phyloP scores from a whole-genome alignment of 306 rosid species.

The Hylodesmum podocarpum region DNA sequence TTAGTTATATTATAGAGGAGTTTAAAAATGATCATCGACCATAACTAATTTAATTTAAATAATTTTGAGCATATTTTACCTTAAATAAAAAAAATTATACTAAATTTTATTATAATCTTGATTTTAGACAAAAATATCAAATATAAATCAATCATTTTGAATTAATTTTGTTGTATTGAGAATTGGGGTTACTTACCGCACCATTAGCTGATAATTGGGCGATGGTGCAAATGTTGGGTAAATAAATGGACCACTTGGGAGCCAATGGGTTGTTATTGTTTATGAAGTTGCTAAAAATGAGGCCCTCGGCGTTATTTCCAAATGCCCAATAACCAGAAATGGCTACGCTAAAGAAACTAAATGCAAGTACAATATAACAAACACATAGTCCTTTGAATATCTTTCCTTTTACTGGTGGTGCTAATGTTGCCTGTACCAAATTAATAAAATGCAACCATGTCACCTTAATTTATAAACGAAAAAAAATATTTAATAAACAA shows the following conservation, averaged over 20 bases:
- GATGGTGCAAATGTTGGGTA: background rate
- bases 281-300: background rate
- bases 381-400: background rate
- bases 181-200: background rate
- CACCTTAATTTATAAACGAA: no score
- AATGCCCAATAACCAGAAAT: background rate
- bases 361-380: background rate
- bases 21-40: no score
- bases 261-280: background rate
- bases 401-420: background rate
- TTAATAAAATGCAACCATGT: background rate
- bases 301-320: background rate
- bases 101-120: no score
- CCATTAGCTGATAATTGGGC: background rate
- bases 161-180: background rate
- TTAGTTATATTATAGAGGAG: no score
- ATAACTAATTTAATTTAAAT: no score
- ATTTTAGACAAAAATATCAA: no score
- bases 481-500: no score
- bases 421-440: background rate
- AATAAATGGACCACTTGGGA: background rate
- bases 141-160: no score
- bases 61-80: no score
- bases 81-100: no score
- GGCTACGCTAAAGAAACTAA: background rate